Conservation (phyloP, 2,329 filamentous ascomycete genomes). For the Xylariaceae sp. region DNA sequence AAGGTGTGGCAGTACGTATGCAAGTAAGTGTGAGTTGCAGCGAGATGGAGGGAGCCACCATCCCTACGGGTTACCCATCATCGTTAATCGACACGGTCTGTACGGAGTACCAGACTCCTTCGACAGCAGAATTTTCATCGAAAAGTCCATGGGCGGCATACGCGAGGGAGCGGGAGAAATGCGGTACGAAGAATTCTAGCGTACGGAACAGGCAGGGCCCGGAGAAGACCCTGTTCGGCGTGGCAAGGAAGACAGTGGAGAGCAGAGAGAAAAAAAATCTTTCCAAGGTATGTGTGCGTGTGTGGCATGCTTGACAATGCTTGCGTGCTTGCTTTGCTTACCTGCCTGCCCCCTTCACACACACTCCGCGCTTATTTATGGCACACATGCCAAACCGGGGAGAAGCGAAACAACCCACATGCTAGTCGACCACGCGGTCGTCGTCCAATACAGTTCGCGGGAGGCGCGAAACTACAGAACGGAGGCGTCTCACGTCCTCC, state of each 20-base stretch:
- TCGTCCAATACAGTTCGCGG: conserved; percentile 5
- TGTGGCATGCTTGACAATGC: not conserved
- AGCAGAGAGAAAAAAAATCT: not conserved
- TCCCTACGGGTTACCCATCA: not conserved
- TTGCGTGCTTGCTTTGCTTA: too few species aligned
- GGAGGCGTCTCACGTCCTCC: not conserved
- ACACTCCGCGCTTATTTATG: conserved; percentile 1
- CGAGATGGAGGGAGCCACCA: not conserved
- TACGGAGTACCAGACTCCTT: too few species aligned
- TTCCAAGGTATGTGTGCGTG: not conserved
- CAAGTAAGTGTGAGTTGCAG: too few species aligned
- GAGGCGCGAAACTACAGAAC: conserved; percentile 9
- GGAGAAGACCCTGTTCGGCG: not conserved
- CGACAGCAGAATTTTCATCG: too few species aligned
- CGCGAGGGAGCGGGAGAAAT: not conserved
- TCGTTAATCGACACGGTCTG: too few species aligned
- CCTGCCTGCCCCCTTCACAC: too few species aligned
- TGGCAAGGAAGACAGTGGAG: not conserved
- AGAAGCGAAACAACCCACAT: conserved; percentile 1
- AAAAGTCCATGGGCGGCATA: not conserved
- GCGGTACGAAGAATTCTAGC: not conserved
- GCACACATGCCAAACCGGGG: not conserved
- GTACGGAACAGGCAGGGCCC: not conserved
- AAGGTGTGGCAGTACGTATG: too few species aligned
- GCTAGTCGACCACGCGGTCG: conserved; percentile 15